These are phyloP conservation scores for Magnolia changhungtana DNA, from an alignment of 164 flowering plant species.

Conservation along the genomic window DNA sequence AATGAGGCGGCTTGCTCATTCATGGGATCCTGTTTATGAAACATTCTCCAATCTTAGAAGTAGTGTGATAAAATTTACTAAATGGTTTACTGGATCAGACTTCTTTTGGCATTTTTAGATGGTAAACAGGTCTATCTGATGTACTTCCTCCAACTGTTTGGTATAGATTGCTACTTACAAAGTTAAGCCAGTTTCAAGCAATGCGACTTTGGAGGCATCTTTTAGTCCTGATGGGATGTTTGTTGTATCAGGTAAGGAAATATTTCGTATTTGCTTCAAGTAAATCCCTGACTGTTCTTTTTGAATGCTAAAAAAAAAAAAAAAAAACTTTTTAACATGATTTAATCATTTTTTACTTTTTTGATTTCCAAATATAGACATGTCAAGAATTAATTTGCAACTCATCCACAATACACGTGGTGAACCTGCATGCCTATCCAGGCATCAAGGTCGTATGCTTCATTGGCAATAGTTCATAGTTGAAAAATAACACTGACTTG, in stretches of 20 bases:
- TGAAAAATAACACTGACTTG: too few relatives aligned
- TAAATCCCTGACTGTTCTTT: background rate
- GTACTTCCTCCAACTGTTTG: background rate
- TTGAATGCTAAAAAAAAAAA: background rate
- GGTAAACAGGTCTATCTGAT: background rate
- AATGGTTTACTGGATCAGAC: too few relatives aligned
- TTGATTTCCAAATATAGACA: background rate
- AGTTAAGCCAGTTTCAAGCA: conserved; percentile 77
- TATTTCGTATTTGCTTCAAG: background rate
- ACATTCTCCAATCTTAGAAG: too few relatives aligned
- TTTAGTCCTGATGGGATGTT: conserved; percentile 98
- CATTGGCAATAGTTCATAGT: too few relatives aligned
- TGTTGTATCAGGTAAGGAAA: conserved; percentile 75
- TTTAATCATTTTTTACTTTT: background rate
- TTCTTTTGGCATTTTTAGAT: background rate
- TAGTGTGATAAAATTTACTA: too few relatives aligned
- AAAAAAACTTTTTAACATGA: background rate
- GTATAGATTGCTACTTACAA: conserved; percentile 67
- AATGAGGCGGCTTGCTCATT: too few relatives aligned
- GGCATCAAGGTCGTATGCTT: too few relatives aligned
- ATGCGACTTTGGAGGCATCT: conserved; percentile 89
- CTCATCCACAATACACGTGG: too few relatives aligned
- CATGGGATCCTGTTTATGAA: too few relatives aligned
- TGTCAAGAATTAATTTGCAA: too few relatives aligned
- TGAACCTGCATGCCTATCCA: too few relatives aligned